Evolutionary conservation across 2,329 filamentous ascomycete genomes (phyloP).

Genomic region (Podosphaera aphanis): DNA sequence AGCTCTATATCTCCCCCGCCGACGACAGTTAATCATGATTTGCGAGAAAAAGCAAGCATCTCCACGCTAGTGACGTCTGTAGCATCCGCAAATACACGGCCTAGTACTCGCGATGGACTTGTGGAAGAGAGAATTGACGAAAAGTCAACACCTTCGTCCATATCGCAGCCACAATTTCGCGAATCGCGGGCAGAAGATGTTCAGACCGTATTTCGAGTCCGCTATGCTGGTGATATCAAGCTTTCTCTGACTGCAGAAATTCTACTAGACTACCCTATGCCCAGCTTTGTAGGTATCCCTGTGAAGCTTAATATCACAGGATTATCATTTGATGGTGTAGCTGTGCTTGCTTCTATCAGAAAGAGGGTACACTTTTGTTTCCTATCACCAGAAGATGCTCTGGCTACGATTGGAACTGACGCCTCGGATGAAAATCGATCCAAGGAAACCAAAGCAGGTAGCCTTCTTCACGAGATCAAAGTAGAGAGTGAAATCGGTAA

Average conservation of each 20-base stretch:
- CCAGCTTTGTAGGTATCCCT: conserved; percentile 87
- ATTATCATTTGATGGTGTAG: conserved; percentile 82
- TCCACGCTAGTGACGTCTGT: conserved; percentile 39
- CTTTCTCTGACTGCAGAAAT: conserved; percentile 87
- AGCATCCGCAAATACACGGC: conserved; percentile 29
- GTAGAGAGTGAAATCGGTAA: conserved; percentile 96
- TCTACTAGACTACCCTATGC: conserved; percentile 92
- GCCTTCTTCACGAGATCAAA: conserved; percentile 71
- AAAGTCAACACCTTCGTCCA: conserved; percentile 13
- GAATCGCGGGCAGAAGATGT: conserved; percentile 68
- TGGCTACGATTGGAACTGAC: conserved; percentile 33
- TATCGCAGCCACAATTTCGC: conserved; percentile 28
- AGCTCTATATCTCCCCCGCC: conserved; percentile 14
- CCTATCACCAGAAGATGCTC: conserved; percentile 71
- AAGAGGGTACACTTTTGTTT: conserved; percentile 86
- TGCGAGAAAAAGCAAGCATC: conserved; percentile 37
- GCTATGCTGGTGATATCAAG: conserved; percentile 68
- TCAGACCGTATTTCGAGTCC: conserved; percentile 77
- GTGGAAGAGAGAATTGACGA: conserved; percentile 13
- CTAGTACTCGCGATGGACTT: conserved; percentile 30
- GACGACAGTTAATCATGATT: conserved; percentile 16
- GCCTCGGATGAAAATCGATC: conserved; percentile 9
- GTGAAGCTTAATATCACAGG: conserved; percentile 89
- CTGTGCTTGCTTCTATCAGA: conserved; percentile 74
- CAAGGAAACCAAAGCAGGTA: conserved; percentile 31